Base-by-base conservation (phyloP, 805 yeast species). In the Torulaspora microellipsoides region DNA sequence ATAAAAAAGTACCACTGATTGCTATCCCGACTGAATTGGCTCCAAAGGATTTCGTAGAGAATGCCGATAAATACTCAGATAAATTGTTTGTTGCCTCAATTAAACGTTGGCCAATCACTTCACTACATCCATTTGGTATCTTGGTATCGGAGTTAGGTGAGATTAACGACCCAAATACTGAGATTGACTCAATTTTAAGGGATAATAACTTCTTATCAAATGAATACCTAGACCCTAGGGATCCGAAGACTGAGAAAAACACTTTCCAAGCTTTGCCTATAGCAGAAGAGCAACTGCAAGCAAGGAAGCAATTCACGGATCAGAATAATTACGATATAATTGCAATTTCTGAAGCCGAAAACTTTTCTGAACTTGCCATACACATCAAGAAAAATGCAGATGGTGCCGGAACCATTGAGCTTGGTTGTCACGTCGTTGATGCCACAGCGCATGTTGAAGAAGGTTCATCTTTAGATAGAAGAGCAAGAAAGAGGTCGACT, bases 11-110 rank as follows among this genome's bases (percentile, higher is more conserved):
- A 15, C 99, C 99, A 4, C 73, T 93, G 51, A 90, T 93, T 70
- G 99, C 99, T 12, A 93, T 93, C 51, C 99, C 99, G 31, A 93
- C 97, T 1, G 99, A 93, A 58, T 96, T 93, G 65, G 99, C 96
- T 0, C 99, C 99, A 28, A 78, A 76, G 46, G 98, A 91, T 64
- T 91, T 93, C 67, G 90, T 93, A 34, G 96, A 89, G 54, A 89
- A 88, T 55, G 95, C 89, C 52, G 95, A 85, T 44, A 75, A 73
- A 40, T 93, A 93, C 58, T 74, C 85, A 0, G 80, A 86, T 60
- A 85, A 83, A 55, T 69, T 90, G 40, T 93, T 91, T 61, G 91
- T 93, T 48, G 97, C 98, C 0, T 85, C 95, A 1, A 91, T 93
- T 59, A 93, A 93, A 65, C 83, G 99, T 66, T 93, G 99, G 99